Percentiles rank a stretch among this genome's conserved stretches.
phyloP scores from a whole-genome alignment of 495 filamentous ascomycete genomes.

The Chlorociboria aeruginascens region DNA sequence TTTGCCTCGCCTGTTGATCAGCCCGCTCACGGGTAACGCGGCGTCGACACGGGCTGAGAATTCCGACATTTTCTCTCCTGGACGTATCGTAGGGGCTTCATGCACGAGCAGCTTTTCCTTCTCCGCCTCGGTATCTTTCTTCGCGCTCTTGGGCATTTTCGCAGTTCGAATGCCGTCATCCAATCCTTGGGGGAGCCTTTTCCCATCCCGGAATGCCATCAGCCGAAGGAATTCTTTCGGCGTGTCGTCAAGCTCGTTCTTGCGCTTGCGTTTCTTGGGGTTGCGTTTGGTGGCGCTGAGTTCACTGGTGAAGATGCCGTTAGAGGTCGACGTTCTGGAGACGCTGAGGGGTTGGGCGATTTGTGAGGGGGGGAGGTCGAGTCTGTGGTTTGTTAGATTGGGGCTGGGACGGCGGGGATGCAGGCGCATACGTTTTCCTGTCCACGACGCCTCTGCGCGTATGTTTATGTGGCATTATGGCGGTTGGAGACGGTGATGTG shows the following conservation, averaged over 20 bases:
- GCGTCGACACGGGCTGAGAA: slow-evolving; percentile 81
- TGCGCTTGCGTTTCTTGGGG: slow-evolving; percentile 35
- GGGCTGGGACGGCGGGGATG: too few species aligned
- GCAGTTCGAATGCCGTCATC: slow-evolving; percentile 47
- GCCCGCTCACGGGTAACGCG: slow-evolving; percentile 58
- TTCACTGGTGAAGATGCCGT: slow-evolving; percentile 18
- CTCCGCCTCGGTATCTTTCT: slow-evolving; percentile 10
- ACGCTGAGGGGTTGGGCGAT: slow-evolving; percentile 61
- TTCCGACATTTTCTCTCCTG: slow-evolving; percentile 70
- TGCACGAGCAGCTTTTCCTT: slow-evolving; percentile 1
- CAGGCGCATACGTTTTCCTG: slow-evolving; percentile 19
- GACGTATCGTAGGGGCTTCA: slow-evolving; percentile 54
- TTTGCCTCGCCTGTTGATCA: slow-evolving; percentile 41
- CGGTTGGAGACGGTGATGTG: neutral
- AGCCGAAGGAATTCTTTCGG: slow-evolving; percentile 75
- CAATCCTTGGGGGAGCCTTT: slow-evolving; percentile 46
- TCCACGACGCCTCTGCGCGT: slow-evolving; percentile 46
- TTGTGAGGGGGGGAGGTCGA: slow-evolving; percentile 63
- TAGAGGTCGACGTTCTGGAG: slow-evolving; percentile 21
- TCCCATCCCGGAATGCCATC: slow-evolving; percentile 55
- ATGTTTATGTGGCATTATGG: slow-evolving; percentile 78
- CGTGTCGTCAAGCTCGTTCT: slow-evolving; percentile 55
- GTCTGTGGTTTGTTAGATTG: slow-evolving; percentile 31
- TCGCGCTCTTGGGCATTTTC: slow-evolving; percentile 35
- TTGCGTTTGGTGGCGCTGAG: slow-evolving; percentile 12